Percentiles rank a stretch among this genome's conserved stretches.
phyloP scores from a whole-genome alignment of 176 grass and related monocot species.

The Pontederia crassipes region DNA sequence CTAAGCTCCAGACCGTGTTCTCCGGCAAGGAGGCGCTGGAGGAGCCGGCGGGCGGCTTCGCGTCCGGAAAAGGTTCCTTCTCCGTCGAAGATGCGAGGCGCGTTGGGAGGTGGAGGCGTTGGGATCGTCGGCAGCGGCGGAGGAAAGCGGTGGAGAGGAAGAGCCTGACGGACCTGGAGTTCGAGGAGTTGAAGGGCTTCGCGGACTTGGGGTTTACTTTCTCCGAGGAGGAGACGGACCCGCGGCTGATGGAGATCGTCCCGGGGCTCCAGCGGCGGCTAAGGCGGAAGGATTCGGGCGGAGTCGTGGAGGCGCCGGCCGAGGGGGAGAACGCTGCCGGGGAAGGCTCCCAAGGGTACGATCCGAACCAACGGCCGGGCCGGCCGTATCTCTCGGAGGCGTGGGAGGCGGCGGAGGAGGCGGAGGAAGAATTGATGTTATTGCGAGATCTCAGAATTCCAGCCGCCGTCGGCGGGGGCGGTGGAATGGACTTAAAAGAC shows the following conservation, averaged over 20 bases:
- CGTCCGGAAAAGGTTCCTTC: not conserved
- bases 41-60: conserved; percentile 6
- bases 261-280: conserved; percentile 36
- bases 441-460: conserved; percentile 50
- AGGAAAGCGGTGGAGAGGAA: conserved; percentile 20
- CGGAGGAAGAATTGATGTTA: conserved; percentile 38
- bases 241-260: conserved; percentile 50
- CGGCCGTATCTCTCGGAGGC: conserved; percentile 88
- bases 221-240: conserved; percentile 53
- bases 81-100: not conserved
- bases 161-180: conserved; percentile 80
- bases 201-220: conserved; percentile 79
- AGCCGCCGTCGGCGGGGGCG: conserved; percentile 18
- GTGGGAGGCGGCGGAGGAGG: conserved; percentile 38
- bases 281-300: conserved; percentile 12
- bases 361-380: not conserved
- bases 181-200: conserved; percentile 79
- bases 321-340: not conserved
- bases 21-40: conserved; percentile 44
- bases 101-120: not conserved
- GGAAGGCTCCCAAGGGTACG: too few relatives aligned
- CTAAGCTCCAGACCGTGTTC: conserved; percentile 45
- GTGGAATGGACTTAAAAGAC: conserved; percentile 49
- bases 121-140: conserved; percentile 4
- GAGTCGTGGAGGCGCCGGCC: not conserved